Evolutionary conservation across 2,329 filamentous ascomycete species (phyloP).

Genomic region (Pestalotiopsis sp.): DNA sequence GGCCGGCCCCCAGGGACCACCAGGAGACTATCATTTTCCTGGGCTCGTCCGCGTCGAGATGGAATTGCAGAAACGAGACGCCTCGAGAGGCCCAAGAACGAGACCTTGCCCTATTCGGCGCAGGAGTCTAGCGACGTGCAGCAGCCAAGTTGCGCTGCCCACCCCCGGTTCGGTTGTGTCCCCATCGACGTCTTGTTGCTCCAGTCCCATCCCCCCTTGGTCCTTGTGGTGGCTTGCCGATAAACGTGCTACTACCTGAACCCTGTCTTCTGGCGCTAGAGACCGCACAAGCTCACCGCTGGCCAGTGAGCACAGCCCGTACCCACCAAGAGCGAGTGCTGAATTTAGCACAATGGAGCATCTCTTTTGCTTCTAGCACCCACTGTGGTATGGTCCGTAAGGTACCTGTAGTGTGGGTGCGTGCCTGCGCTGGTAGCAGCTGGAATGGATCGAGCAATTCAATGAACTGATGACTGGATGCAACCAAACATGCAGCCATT

Average conservation of each 20-base stretch:
- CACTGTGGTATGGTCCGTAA: neutral
- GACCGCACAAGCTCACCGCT: slow-evolving; percentile 12
- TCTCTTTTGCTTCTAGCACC: neutral
- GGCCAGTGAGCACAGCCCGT: slow-evolving; percentile 5
- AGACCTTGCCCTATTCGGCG: slow-evolving; percentile 3
- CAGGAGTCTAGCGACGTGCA: slow-evolving; percentile 5
- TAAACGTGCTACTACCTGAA: slow-evolving; percentile 3
- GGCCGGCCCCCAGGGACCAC: slow-evolving; percentile 1
- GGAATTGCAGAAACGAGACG: slow-evolving; percentile 8
- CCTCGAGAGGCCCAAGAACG: slow-evolving; percentile 9
- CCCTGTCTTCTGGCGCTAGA: slow-evolving; percentile 9
- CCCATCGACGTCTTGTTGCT: neutral
- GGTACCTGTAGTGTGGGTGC: neutral
- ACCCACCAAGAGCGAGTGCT: neutral
- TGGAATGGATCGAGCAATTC: slow-evolving; percentile 4
- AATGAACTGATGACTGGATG: slow-evolving; percentile 8
- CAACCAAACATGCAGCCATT: neutral
- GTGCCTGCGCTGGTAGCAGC: neutral
- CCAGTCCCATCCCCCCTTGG: neutral
- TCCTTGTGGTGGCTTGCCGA: slow-evolving; percentile 9
- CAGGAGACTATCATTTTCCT: slow-evolving; percentile 4
- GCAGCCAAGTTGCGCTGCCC: neutral
- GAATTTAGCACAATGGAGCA: slow-evolving; percentile 2
- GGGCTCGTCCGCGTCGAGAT: slow-evolving; percentile 1
- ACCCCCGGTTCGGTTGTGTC: neutral